Conservation (phyloP, 768 basidiomycete genomes). For the Leccinum ochraceum region DNA sequence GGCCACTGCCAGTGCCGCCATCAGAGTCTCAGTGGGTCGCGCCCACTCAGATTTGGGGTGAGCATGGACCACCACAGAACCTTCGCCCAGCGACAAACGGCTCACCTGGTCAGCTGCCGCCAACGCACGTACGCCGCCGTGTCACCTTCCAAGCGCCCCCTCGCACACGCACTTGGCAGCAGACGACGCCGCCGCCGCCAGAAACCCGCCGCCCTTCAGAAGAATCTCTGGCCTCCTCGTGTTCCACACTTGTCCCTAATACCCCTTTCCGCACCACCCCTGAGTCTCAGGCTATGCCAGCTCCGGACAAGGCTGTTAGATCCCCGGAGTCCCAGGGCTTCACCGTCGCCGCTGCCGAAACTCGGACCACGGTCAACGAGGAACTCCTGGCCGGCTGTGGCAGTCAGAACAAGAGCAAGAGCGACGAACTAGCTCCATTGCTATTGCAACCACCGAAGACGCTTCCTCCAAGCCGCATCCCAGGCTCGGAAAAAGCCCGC, state of each 20-base stretch:
- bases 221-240: constrained; percentile 6
- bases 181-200: neutral
- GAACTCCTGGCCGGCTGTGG: neutral
- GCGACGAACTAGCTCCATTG: neutral
- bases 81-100: neutral
- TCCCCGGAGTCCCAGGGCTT: neutral
- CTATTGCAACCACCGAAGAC: neutral
- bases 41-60: neutral
- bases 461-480: neutral
- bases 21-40: neutral
- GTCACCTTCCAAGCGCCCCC: neutral
- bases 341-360: neutral
- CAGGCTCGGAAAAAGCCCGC: neutral
- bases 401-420: neutral
- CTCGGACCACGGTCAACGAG: neutral
- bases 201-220: neutral
- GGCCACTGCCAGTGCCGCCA: neutral
- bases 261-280: neutral
- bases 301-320: neutral
- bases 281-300: neutral
- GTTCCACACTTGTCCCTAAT: constrained; percentile 17
- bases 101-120: neutral
- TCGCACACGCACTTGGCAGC: neutral
- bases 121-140: neutral
- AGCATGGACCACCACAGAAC: neutral